phyloP scores from a whole-genome alignment of 257 asterid genomes.

The Solanum chilense region DNA sequence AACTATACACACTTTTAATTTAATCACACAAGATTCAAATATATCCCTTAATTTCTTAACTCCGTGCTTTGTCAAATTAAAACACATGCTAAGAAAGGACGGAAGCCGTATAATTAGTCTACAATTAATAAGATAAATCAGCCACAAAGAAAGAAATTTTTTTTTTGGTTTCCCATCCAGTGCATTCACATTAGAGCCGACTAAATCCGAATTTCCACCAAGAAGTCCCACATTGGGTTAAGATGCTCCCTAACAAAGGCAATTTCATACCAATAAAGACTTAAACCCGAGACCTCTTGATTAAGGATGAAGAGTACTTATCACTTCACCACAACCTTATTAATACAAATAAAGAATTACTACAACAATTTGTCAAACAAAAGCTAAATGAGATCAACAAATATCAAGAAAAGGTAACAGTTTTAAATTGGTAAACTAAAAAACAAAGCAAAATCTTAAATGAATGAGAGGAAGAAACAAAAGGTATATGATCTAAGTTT shows the following conservation, averaged over 20 bases:
- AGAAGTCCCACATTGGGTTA: no score
- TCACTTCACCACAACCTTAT: no score
- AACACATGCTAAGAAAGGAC: no score
- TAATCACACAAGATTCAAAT: neutral
- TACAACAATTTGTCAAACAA: neutral
- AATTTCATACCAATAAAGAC: accelerated
- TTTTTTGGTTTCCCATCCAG: no score
- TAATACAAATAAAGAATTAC: neutral
- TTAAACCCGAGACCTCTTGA: no score
- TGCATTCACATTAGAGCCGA: no score
- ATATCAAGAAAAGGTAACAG: neutral
- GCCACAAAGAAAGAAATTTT: neutral
- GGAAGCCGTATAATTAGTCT: neutral
- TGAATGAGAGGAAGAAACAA: neutral
- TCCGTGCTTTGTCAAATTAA: neutral
- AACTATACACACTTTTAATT: neutral
- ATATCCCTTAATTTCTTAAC: neutral
- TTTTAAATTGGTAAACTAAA: neutral
- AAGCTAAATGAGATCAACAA: neutral
- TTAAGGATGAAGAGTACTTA: no score
- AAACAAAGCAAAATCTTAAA: neutral
- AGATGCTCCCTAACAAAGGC: accelerated
- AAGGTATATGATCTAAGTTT: neutral
- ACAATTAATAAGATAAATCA: neutral
- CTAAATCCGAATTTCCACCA: no score